These are phyloP conservation scores for Claviceps pazoutovae DNA, from an alignment of 2,329 filamentous ascomycete genomes.

Conservation along the genomic window DNA sequence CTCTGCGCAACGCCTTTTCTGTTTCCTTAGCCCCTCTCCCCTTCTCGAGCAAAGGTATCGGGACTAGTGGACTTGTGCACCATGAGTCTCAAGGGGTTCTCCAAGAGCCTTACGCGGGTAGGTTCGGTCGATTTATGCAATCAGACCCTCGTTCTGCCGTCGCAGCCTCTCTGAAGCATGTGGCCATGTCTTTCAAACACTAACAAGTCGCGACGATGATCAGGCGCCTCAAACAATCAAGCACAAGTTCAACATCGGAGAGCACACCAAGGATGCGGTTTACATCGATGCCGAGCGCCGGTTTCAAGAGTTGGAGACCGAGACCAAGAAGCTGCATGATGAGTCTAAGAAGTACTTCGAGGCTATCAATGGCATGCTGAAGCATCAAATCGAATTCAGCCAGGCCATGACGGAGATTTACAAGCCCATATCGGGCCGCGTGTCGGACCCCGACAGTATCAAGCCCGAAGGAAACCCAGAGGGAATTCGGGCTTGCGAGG, in stretches of 20 bases:
- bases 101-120: constrained; percentile 79
- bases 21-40: background rate
- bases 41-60: background rate
- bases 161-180: background rate
- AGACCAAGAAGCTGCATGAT: constrained; percentile 94
- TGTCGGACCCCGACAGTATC: constrained; percentile 81
- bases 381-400: constrained; percentile 96
- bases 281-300: constrained; percentile 90
- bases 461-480: constrained; percentile 77
- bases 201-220: background rate
- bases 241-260: constrained; percentile 85
- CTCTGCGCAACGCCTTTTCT: constrained; percentile 1
- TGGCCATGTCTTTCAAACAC: background rate
- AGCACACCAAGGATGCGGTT: constrained; percentile 86
- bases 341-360: constrained; percentile 96
- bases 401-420: constrained; percentile 93
- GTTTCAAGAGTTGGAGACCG: constrained; percentile 83
- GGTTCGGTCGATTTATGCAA: constrained; percentile 17
- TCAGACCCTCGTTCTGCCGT: constrained; percentile 16
- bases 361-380: constrained; percentile 95
- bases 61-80: constrained; percentile 6
- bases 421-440: constrained; percentile 90
- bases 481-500: constrained; percentile 87
- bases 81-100: constrained; percentile 97
- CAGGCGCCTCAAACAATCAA: constrained; percentile 86